Percentiles rank a stretch among this genome's conserved stretches.
These are phyloP conservation scores for Trichoderma citrinoviride DNA, from an alignment of 2,329 filamentous ascomycete species.

Conservation along the genomic window DNA sequence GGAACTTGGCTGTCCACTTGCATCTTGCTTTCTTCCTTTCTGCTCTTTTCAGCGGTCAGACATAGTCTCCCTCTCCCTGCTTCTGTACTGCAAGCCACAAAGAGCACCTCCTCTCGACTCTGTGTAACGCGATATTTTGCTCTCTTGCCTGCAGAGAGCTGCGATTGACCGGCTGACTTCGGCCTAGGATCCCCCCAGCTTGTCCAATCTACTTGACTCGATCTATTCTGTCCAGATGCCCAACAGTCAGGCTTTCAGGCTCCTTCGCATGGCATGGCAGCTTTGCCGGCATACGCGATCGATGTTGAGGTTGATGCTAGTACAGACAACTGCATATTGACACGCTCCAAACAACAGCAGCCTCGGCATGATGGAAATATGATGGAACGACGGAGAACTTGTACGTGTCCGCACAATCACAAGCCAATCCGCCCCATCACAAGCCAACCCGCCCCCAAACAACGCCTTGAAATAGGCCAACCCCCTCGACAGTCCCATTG, in stretches of 20 bases:
- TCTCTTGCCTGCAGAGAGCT: background rate
- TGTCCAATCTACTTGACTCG: background rate
- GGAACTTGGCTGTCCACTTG: background rate
- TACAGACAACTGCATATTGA: background rate
- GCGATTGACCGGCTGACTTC: background rate
- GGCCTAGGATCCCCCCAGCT: background rate
- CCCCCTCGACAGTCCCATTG: background rate
- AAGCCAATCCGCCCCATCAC: background rate
- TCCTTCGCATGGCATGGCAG: background rate
- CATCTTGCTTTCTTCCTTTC: background rate
- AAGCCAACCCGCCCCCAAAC: background rate
- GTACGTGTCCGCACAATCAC: background rate
- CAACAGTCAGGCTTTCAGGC: slow-evolving; percentile 1
- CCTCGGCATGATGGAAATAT: background rate
- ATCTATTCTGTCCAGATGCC: slow-evolving; percentile 2
- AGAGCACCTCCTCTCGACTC: background rate
- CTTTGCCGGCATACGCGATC: background rate
- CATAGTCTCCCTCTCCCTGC: background rate
- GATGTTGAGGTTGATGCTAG: background rate
- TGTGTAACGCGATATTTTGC: background rate
- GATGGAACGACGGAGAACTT: background rate
- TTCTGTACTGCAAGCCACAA: slow-evolving; percentile 9
- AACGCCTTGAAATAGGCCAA: background rate
- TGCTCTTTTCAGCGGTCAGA: background rate
- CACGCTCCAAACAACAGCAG: background rate